Evolutionary conservation across 768 basidiomycete species (phyloP).

Genomic region (Asterophora lycoperdoides): DNA sequence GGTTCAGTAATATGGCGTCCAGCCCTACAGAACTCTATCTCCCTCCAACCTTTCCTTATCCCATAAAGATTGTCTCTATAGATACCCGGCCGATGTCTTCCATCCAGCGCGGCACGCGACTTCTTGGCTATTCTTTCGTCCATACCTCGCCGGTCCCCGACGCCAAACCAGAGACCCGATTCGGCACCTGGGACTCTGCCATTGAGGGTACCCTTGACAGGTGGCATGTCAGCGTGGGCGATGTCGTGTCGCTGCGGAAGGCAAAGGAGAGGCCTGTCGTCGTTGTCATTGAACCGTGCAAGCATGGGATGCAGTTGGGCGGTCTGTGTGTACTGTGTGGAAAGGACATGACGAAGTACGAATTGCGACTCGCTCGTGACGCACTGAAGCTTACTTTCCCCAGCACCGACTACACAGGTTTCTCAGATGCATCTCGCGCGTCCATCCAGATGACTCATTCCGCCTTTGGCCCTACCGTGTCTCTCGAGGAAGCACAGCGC

Average conservation of each 20-base stretch:
- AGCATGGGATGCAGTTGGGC: conserved; percentile 88
- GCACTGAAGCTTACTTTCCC: neutral
- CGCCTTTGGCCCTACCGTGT: conserved; percentile 86
- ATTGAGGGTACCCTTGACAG: conserved; percentile 72
- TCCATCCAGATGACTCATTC: conserved; percentile 94
- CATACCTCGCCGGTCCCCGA: conserved; percentile 45
- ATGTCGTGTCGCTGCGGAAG: conserved; percentile 54
- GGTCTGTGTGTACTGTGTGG: conserved; percentile 94
- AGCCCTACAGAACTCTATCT: conserved; percentile 73
- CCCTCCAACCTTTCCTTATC: conserved; percentile 78
- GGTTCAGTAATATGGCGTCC: conserved; percentile 39
- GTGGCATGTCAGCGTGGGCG: conserved; percentile 69
- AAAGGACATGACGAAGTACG: conserved; percentile 90
- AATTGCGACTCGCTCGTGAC: conserved; percentile 15
- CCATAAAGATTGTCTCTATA: conserved; percentile 74
- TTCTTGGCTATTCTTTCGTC: conserved; percentile 82
- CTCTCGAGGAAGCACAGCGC: conserved; percentile 85
- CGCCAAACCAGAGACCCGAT: conserved; percentile 59
- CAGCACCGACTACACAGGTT: conserved; percentile 82
- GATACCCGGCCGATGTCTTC: conserved; percentile 41
- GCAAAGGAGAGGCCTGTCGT: conserved; percentile 62
- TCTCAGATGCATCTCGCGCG: conserved; percentile 81
- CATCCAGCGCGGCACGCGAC: conserved; percentile 68
- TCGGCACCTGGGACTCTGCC: conserved; percentile 88
- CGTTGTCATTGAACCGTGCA: conserved; percentile 84